Percentiles rank a stretch among this genome's conserved stretches.
Conservation (phyloP, 352 stramenopile species). For the Pilasporangium apinafurcum region DNA sequence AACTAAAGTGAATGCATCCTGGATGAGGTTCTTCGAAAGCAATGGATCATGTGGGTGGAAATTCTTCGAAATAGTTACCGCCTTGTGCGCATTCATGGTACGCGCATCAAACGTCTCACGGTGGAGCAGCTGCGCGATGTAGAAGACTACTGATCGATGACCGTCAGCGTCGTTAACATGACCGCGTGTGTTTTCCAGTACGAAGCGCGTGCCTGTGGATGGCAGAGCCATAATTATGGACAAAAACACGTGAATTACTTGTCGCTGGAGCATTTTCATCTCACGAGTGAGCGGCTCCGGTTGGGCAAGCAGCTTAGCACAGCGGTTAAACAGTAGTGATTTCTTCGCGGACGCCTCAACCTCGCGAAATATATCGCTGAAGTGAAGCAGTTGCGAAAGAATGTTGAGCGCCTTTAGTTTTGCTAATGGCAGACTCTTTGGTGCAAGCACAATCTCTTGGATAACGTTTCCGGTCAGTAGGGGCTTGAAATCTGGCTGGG, state of each 20-base stretch:
- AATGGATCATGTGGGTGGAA: constrained; percentile 17
- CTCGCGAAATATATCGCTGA: constrained; percentile 33
- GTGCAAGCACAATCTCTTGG: constrained; percentile 35
- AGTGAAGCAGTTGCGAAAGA: constrained; percentile 28
- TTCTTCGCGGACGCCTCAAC: constrained; percentile 35
- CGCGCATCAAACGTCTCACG: constrained; percentile 51
- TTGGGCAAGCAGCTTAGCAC: constrained; percentile 49
- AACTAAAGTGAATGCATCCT: constrained; percentile 52
- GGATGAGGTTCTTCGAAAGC: constrained; percentile 29
- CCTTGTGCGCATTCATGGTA: constrained; percentile 13
- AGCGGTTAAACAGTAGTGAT: constrained; percentile 67
- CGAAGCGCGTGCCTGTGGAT: constrained; percentile 53
- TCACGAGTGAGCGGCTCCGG: constrained; percentile 3
- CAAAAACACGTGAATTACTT: constrained; percentile 55
- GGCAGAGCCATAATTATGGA: constrained; percentile 49
- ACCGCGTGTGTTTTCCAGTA: constrained; percentile 63
- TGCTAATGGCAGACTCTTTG: constrained; percentile 17
- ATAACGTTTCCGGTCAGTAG: constrained; percentile 43
- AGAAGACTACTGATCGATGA: constrained; percentile 54
- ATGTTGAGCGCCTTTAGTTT: constrained; percentile 36
- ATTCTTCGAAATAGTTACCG: no score
- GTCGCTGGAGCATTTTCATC: constrained; percentile 32
- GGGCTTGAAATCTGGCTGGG: constrained; percentile 31
- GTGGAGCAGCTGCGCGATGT: constrained; percentile 51
- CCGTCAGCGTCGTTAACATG: constrained; percentile 34